Base-by-base conservation (phyloP, 305 asterid species). In the Plantago coronopus region DNA sequence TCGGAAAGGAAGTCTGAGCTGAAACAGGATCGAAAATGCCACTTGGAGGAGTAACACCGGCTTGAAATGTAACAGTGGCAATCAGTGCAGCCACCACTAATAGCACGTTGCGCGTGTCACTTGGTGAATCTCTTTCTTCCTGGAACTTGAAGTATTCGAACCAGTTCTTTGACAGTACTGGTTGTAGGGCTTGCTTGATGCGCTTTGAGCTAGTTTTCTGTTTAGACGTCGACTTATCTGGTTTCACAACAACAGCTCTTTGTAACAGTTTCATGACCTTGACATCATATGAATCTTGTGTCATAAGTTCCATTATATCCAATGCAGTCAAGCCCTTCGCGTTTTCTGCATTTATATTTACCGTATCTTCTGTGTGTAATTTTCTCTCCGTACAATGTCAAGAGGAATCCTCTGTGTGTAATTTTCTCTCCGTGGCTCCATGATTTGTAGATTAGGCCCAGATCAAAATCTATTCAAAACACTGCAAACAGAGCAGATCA, bases 81-180 rank as follows among this genome's bases (percentile, higher is more conserved):
- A 79, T 61, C 54, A 73, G 49, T 12, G 79, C 76, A 6, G 81
- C 73, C 2, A 79, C 77, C 1, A 76, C 48, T 43, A 79, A 51
- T 3, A 79, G 61, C 2, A 70, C 62, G 13, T 76, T 74, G 0
- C 79, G 69, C 3, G 73, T 48, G 15, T 78, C 76, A 22, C 68
- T 56, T 0, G 84, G 77, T 0, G 77, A 70, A 22, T 79, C 84
- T 60, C 48, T 67, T 17, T 67, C 64, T 57, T 14, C 66, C 21
- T 73, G 66, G 62, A 72, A 79, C 18, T 68, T 68, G 64, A 79
- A 73, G 66, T 69, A 74, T 15, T 72, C 57, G 20, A 71, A 17
- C 66, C 71, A 78, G 54, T 73, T 42, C 38, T 42, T 48, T 7
- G 67, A 50, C 17, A 43, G 44, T 45, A 40, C 29, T 16, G 62